Conservation (phyloP, 352 stramenopile species). For the Phytophthora palmivora region DNA sequence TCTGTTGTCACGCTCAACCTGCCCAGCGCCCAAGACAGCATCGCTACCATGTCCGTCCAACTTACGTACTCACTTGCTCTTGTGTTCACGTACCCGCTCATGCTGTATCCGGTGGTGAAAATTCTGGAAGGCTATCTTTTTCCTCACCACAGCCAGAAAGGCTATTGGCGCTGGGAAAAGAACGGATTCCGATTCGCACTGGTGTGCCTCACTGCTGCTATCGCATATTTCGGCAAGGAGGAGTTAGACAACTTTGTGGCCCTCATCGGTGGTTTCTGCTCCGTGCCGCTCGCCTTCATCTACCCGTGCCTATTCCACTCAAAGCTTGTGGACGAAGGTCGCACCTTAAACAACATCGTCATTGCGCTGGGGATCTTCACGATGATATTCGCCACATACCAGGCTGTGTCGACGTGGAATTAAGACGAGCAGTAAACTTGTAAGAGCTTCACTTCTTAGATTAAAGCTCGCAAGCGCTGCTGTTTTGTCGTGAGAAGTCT, state of each 20-base stretch:
- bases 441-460: conserved; percentile 23
- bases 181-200: conserved; percentile 70
- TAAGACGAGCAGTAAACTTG: conserved; percentile 30
- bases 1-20: conserved; percentile 71
- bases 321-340: conserved; percentile 52
- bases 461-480: conserved; percentile 31
- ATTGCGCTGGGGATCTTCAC: conserved; percentile 61
- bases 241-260: conserved; percentile 77
- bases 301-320: conserved; percentile 78
- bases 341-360: conserved; percentile 51
- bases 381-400: conserved; percentile 70
- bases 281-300: conserved; percentile 74
- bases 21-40: conserved; percentile 54
- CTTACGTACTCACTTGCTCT: conserved; percentile 71
- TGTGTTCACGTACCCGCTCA: conserved; percentile 75
- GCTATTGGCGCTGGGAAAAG: conserved; percentile 75
- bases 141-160: conserved; percentile 47
- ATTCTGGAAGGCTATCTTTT: conserved; percentile 76
- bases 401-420: conserved; percentile 58
- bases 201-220: conserved; percentile 66
- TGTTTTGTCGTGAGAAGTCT: conserved; percentile 27
- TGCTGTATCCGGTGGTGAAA: conserved; percentile 77
- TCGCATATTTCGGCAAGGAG: conserved; percentile 71
- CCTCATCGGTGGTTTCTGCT: conserved; percentile 79
- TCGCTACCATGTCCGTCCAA: conserved; percentile 70